A percentile compares a stretch with the other conserved stretches of the same genome.
Evolutionary conservation across 768 basidiomycete genomes (phyloP).

Genomic region (Boletus reticulatus): DNA sequence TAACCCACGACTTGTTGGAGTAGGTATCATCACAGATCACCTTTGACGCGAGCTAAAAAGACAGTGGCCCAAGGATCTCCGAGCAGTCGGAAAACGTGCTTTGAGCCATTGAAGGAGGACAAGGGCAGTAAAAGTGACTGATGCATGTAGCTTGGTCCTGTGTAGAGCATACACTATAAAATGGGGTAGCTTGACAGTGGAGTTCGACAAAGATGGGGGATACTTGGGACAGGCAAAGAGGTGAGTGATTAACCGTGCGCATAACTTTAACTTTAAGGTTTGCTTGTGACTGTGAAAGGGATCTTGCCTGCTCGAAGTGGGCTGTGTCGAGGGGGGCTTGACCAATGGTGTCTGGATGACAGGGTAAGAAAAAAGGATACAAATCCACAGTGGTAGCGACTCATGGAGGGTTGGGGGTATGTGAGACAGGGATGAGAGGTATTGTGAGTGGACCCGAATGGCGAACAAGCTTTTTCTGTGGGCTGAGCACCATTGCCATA

Average conservation of each 20-base stretch:
- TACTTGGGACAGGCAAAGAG: conserved; percentile 85
- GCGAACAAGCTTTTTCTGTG: conserved; percentile 7
- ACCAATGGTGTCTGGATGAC: conserved; percentile 19
- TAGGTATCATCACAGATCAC: conserved; percentile 95
- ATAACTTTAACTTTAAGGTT: too few species aligned
- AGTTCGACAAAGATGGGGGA: conserved; percentile 46
- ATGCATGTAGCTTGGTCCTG: conserved; percentile 57
- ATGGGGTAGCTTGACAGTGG: conserved; percentile 41
- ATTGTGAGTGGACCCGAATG: conserved; percentile 26
- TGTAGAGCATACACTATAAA: conserved; percentile 71
- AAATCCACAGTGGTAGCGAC: not conserved
- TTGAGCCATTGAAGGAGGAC: conserved; percentile 65
- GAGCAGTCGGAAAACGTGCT: conserved; percentile 70
- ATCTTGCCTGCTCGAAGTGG: conserved; percentile 21
- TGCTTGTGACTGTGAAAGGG: too few species aligned
- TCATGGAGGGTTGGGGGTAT: conserved; percentile 28
- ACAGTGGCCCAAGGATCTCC: conserved; percentile 69
- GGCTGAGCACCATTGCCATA: not conserved
- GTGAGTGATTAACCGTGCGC: conserved; percentile 81
- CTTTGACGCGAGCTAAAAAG: conserved; percentile 60
- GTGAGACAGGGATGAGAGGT: conserved; percentile 25
- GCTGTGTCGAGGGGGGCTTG: conserved; percentile 33
- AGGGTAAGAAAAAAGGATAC: not conserved
- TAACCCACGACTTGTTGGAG: conserved; percentile 89
- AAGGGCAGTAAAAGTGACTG: conserved; percentile 41